A percentile compares a stretch with the other conserved stretches of the same genome.
Evolutionary conservation across 2,329 filamentous ascomycete genomes (phyloP).

Genomic region (Pestalotiopsis sp.): DNA sequence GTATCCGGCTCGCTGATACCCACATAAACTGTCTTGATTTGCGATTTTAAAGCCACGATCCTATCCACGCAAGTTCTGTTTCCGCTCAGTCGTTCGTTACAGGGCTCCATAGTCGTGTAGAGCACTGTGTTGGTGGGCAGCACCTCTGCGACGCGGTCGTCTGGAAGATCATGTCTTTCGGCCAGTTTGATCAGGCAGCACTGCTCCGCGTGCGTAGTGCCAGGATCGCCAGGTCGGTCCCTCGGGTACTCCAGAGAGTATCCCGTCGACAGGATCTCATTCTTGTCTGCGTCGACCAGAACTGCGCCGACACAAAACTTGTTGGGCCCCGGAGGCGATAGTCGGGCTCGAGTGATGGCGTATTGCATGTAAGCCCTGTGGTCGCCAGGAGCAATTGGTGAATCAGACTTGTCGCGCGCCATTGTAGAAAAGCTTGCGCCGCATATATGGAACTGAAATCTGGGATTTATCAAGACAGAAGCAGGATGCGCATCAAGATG

Average conservation of each 20-base stretch:
- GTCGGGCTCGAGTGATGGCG: constrained; percentile 36
- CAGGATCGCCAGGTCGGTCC: constrained; percentile 39
- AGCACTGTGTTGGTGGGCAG: constrained; percentile 41
- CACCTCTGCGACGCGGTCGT: constrained; percentile 37
- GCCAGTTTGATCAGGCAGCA: constrained; percentile 49
- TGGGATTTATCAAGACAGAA: background rate
- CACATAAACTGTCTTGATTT: constrained; percentile 40
- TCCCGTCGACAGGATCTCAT: constrained; percentile 42
- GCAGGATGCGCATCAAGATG: no score
- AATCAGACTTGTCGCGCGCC: background rate
- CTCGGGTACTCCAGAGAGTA: constrained; percentile 43
- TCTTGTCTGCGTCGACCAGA: constrained; percentile 39
- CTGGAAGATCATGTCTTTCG: constrained; percentile 36
- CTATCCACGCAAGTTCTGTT: constrained; percentile 40
- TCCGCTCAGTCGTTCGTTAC: constrained; percentile 42
- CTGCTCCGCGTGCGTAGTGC: constrained; percentile 45
- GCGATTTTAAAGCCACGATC: constrained; percentile 35
- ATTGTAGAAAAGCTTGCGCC: background rate
- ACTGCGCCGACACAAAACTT: constrained; percentile 47
- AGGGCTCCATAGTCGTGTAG: constrained; percentile 51
- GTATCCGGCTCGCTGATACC: constrained; percentile 40
- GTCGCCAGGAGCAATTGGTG: background rate
- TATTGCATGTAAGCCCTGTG: constrained; percentile 34
- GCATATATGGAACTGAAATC: background rate
- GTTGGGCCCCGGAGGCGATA: constrained; percentile 38